A percentile compares a stretch with the other conserved stretches of the same genome.
Conservation (phyloP, 306 rosid genomes). For the Citrullus amarus region DNA sequence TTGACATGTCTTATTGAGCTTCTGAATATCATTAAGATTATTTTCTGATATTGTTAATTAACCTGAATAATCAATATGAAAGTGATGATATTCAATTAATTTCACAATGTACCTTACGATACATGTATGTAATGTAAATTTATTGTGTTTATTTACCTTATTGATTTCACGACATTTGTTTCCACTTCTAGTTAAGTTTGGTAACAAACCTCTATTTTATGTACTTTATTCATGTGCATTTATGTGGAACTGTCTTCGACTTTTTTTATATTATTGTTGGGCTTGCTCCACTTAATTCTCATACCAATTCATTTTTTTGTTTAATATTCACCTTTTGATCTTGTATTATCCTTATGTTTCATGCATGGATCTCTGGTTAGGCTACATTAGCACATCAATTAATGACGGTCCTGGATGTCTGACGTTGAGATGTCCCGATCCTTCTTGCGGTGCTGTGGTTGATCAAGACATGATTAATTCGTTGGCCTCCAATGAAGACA, state of each 20-base stretch:
- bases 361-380: background rate
- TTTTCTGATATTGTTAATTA: background rate
- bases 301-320: background rate
- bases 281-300: background rate
- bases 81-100: background rate
- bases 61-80: background rate
- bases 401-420: conserved; percentile 79
- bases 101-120: background rate
- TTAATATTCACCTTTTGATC: background rate
- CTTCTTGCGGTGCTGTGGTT: conserved; percentile 58
- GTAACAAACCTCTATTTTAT: background rate
- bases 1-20: background rate
- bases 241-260: background rate
- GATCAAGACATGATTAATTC: conserved; percentile 53
- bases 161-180: background rate
- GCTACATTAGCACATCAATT: conserved; percentile 58
- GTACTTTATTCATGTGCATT: background rate
- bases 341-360: background rate
- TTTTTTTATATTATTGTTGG: background rate
- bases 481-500: conserved; percentile 35
- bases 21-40: background rate
- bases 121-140: background rate
- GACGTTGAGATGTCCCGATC: conserved; percentile 71
- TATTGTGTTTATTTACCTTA: background rate
- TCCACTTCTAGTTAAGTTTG: background rate